Evolutionary conservation across 208 protist genomes (phyloP).

Genomic region (Wallacemonas sp.): DNA sequence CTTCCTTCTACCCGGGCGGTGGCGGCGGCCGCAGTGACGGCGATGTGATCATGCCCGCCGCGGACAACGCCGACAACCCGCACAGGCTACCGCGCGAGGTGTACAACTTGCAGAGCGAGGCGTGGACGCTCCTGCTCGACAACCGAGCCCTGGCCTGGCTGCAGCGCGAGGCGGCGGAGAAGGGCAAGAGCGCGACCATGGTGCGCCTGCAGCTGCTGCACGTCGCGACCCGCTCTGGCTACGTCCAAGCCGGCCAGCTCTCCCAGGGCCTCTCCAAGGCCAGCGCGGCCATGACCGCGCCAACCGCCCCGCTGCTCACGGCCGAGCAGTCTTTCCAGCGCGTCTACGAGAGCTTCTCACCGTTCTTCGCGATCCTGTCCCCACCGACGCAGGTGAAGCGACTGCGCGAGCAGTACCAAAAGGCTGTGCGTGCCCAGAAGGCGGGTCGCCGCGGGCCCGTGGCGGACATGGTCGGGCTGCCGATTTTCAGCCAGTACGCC

Average conservation of each 20-base stretch:
- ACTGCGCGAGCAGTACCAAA: constrained; percentile 34
- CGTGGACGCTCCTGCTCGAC: constrained; percentile 88
- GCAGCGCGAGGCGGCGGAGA: constrained; percentile 69
- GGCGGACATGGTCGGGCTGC: constrained; percentile 65
- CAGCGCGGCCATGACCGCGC: not conserved
- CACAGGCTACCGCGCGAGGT: constrained; percentile 40
- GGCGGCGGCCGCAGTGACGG: not conserved
- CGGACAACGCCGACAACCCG: constrained; percentile 30
- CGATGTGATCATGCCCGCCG: not conserved
- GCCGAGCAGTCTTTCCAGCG: constrained; percentile 52
- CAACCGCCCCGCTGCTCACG: constrained; percentile 12
- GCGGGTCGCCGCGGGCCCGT: constrained; percentile 17
- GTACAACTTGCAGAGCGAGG: constrained; percentile 65
- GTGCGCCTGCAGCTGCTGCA: constrained; percentile 77
- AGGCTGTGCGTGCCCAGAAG: constrained; percentile 35
- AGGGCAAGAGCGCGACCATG: constrained; percentile 59
- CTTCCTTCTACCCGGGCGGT: not conserved
- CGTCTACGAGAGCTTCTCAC: constrained; percentile 75
- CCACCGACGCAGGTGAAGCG: constrained; percentile 46
- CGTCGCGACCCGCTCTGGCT: constrained; percentile 32
- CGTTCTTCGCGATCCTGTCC: constrained; percentile 84
- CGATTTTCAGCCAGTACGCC: constrained; percentile 81
- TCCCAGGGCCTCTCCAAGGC: not conserved
- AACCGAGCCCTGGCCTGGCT: constrained; percentile 84
- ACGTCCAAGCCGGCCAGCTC: not conserved